These are phyloP conservation scores for Aspergillus floridensis DNA, from an alignment of 2,329 filamentous ascomycete species.

Conservation along the genomic window DNA sequence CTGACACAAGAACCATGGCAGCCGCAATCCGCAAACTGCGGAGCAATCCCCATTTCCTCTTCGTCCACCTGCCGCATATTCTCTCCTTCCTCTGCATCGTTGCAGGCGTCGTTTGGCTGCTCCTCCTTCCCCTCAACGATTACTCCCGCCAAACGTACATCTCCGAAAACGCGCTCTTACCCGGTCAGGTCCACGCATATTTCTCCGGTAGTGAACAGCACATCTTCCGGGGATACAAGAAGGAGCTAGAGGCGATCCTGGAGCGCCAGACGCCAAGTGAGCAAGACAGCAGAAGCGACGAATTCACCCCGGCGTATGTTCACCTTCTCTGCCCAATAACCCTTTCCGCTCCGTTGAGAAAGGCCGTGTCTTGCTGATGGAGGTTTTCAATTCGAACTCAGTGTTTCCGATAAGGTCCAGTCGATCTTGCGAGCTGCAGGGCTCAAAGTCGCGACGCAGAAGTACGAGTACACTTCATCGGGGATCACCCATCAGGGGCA, in stretches of 20 bases:
- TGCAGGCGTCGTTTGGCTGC: constrained; percentile 83
- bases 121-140: constrained; percentile 82
- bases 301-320: constrained; percentile 31
- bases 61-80: constrained; percentile 75
- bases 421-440: constrained; percentile 74
- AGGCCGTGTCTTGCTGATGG: constrained; percentile 16
- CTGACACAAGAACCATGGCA: constrained; percentile 27
- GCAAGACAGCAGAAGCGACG: constrained; percentile 13
- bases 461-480: constrained; percentile 78
- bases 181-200: constrained; percentile 96
- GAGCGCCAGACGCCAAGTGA: constrained; percentile 15
- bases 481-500: constrained; percentile 73
- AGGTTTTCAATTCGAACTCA: constrained; percentile 14
- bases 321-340: neutral
- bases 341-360: neutral
- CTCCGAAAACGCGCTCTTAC: constrained; percentile 92
- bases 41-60: constrained; percentile 73
- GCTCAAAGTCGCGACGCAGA: constrained; percentile 82
- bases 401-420: constrained; percentile 67
- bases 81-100: constrained; percentile 80
- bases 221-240: constrained; percentile 83
- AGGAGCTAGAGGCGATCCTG: constrained; percentile 66
- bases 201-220: constrained; percentile 96
- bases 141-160: constrained; percentile 94
- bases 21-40: constrained; percentile 56